Evolutionary conservation across 352 stramenopile genomes (phyloP), one percentile per base, ranked within the genome.

Genomic region (Pythium vanterpoolii): DNA sequence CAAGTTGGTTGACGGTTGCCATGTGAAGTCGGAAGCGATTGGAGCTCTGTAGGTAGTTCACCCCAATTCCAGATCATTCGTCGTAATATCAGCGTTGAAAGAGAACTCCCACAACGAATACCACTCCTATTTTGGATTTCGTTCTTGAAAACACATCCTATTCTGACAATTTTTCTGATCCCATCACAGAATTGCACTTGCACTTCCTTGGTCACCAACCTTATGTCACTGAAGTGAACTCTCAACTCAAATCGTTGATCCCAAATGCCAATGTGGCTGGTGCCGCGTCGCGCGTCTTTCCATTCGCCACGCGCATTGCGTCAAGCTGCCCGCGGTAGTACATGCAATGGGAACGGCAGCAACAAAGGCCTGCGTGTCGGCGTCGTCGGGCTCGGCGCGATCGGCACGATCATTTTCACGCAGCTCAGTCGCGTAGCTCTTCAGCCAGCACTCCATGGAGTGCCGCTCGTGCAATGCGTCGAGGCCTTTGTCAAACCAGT

Each of bases 341-440:
- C 14, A 26, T 16, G 5, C 27, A 51, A 5, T 5, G 14, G 7
- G 4, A 18, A 38, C 11, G 5, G 23, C 33, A 16, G 21, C 13
- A 10, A 19, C 19, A 31, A n/a, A 8, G 30, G 47, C 11, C 53
- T 87, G 27, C 73, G 65, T 14, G 46, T 92, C 36, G 83, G 78
- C 14, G 68, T 93, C 42, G 61, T 93, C 6, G 83, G 83, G 24
- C 60, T 93, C 11, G 83, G 83, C 24, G 80, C 80, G 5, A 86
- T 93, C 42, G 83, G 83, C 18, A 86, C 80, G 9, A 87, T 89
- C 52, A 78, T 90, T 58, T 90, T 93, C 64, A 73, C 72, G 42
- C 72, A 72, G 52, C 44, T 90, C 47, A 71, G 62, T 10, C 50
- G 39, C 7, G 55, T 85, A 10, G 71, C 74, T 5, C 42, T 43